Evolutionary conservation across 441 rosid species (phyloP).

Genomic region (Populus hybrid): DNA sequence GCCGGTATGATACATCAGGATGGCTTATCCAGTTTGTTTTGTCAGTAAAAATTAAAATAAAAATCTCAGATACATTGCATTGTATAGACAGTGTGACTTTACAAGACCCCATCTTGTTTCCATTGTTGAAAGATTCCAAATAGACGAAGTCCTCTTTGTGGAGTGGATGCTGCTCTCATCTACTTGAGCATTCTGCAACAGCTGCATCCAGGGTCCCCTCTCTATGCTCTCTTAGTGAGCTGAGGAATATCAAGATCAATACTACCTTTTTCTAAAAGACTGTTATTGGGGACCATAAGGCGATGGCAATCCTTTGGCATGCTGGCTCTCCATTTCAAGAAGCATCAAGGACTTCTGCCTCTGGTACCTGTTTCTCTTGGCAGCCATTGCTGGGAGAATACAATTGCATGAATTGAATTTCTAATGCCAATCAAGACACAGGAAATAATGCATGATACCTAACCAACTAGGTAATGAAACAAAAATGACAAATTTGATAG

Average conservation of each 20-base stretch:
- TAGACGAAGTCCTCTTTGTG: constrained; percentile 13
- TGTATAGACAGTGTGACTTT: constrained; percentile 13
- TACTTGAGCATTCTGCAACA: constrained; percentile 15
- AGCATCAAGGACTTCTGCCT: constrained; percentile 91
- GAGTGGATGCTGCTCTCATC: constrained; percentile 14
- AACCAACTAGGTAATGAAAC: neutral
- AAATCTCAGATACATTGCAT: constrained; percentile 30
- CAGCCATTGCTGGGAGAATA: constrained; percentile 56
- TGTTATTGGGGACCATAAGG: constrained; percentile 59
- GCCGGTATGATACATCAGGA: constrained; percentile 24
- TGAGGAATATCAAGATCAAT: constrained; percentile 20
- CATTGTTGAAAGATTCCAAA: constrained; percentile 25
- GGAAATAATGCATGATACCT: neutral
- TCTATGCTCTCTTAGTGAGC: constrained; percentile 13
- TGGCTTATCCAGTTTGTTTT: constrained; percentile 23
- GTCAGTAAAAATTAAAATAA: constrained; percentile 4
- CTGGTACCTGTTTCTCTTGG: constrained; percentile 88
- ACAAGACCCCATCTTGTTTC: constrained; percentile 25
- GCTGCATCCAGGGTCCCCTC: constrained; percentile 26
- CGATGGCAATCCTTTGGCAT: constrained; percentile 80
- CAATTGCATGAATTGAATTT: neutral
- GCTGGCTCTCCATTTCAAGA: constrained; percentile 96
- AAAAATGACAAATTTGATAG: neutral
- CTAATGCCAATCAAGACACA: neutral
- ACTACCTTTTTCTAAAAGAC: neutral